Percentiles rank a stretch among this genome's conserved stretches.
These are phyloP conservation scores for Tripterygium wilfordii DNA, from an alignment of 177 flowering plant genomes.

Conservation along the genomic window DNA sequence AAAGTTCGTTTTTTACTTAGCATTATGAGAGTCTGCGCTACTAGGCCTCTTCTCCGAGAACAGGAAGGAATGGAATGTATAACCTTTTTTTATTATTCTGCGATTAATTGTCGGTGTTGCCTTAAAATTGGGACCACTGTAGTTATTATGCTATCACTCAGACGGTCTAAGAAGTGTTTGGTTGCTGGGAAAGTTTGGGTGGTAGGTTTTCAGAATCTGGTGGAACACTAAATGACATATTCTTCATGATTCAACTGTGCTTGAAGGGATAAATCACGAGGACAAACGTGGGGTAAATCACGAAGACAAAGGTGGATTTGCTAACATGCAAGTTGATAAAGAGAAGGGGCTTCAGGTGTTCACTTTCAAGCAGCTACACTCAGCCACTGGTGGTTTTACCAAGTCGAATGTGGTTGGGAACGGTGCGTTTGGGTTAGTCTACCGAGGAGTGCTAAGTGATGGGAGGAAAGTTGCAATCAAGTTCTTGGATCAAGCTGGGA, in stretches of 20 bases:
- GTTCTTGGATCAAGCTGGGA: constrained; percentile 82
- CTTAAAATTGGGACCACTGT: too few relatives aligned
- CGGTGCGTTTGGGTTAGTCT: constrained; percentile 89
- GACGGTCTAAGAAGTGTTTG: too few relatives aligned
- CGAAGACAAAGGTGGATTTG: constrained; percentile 31
- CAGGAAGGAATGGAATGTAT: too few relatives aligned
- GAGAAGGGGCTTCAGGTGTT: constrained; percentile 75
- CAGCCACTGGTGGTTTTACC: constrained; percentile 85
- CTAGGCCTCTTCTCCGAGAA: too few relatives aligned
- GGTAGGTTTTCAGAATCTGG: too few relatives aligned
- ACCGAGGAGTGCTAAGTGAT: constrained; percentile 74
- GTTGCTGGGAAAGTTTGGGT: too few relatives aligned
- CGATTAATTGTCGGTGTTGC: too few relatives aligned
- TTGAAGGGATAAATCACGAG: constrained; percentile 34
- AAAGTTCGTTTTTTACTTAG: too few relatives aligned
- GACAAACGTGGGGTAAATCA: constrained; percentile 26
- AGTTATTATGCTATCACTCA: too few relatives aligned
- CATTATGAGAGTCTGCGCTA: too few relatives aligned
- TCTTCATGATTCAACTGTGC: background rate
- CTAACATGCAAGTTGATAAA: constrained; percentile 31
- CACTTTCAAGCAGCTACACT: constrained; percentile 86
- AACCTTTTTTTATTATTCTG: too few relatives aligned
- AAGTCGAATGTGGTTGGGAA: constrained; percentile 87
- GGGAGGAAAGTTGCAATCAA: constrained; percentile 89
- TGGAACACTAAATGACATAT: background rate